Percentiles rank a stretch among this genome's conserved stretches.
phyloP scores from a whole-genome alignment of 2,329 filamentous ascomycete genomes.

The Aspergillus neotritici region DNA sequence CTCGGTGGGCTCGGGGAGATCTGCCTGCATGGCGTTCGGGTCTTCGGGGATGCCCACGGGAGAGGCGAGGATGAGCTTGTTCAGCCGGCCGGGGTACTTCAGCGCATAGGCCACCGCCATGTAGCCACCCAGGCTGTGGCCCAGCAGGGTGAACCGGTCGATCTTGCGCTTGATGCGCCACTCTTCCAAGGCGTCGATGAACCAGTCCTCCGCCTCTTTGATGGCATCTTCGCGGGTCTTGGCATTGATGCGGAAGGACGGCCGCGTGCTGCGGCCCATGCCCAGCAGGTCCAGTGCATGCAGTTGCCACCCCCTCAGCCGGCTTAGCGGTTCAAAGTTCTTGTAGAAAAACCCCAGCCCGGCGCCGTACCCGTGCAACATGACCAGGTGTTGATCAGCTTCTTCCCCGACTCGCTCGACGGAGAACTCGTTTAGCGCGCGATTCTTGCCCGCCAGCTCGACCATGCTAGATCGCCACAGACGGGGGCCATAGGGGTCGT shows the following conservation, averaged over 20 bases:
- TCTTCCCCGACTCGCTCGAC: conserved; percentile 76
- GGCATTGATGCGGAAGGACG: conserved; percentile 75
- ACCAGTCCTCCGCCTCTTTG: conserved; percentile 87
- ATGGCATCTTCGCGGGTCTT: conserved; percentile 78
- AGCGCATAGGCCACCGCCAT: conserved; percentile 91
- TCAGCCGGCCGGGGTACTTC: conserved; percentile 89
- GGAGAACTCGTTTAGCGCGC: conserved; percentile 87
- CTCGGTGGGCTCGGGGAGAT: conserved; percentile 69
- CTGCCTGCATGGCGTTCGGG: conserved; percentile 76
- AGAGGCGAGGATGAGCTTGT: conserved; percentile 92
- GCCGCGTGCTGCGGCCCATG: conserved; percentile 84
- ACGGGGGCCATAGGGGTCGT: conserved; percentile 77
- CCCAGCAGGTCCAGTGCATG: conserved; percentile 93
- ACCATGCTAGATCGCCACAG: conserved; percentile 85
- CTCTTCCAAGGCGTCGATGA: conserved; percentile 91
- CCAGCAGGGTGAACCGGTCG: conserved; percentile 86
- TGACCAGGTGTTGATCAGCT: conserved; percentile 80
- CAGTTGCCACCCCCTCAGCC: conserved; percentile 74
- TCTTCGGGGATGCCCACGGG: conserved; percentile 94
- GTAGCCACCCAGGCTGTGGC: conserved; percentile 91
- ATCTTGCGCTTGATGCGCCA: conserved; percentile 87
- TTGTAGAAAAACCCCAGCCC: conserved; percentile 97
- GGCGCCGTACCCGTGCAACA: conserved; percentile 94
- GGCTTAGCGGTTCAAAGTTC: conserved; percentile 85
- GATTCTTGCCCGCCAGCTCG: conserved; percentile 73